Conservation (phyloP, 352 stramenopile species). For the Plasmopara muralis region DNA sequence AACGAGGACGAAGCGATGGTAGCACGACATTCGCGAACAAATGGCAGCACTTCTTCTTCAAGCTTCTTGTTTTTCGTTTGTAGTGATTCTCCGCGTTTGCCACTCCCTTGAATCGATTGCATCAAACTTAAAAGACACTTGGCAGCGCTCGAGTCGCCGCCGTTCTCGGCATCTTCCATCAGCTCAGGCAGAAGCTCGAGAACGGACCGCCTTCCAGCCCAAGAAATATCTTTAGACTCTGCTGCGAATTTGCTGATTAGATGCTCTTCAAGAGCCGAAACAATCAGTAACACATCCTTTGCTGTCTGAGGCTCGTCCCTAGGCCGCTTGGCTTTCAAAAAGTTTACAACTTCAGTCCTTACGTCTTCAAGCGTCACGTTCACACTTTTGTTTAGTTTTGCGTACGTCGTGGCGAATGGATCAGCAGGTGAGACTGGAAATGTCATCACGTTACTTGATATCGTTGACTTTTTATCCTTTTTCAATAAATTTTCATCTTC, state of each 20-base stretch:
- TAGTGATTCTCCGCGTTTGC: neutral
- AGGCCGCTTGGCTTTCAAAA: slow-evolving; percentile 17
- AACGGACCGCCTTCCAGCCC: slow-evolving; percentile 19
- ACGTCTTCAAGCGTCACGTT: slow-evolving; percentile 23
- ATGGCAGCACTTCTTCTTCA: slow-evolving; percentile 21
- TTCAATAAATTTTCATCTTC: slow-evolving; percentile 1
- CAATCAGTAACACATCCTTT: slow-evolving; percentile 30
- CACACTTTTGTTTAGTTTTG: slow-evolving; percentile 12
- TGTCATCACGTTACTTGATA: neutral
- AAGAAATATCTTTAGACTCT: slow-evolving; percentile 7
- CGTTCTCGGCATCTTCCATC: slow-evolving; percentile 4
- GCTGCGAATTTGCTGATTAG: slow-evolving; percentile 17
- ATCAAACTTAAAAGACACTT: slow-evolving; percentile 15
- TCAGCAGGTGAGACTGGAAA: slow-evolving; percentile 22
- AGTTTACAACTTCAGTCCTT: slow-evolving; percentile 25
- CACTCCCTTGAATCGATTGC: neutral
- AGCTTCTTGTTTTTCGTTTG: slow-evolving; percentile 9
- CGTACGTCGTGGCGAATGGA: slow-evolving; percentile 11
- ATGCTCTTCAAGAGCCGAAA: slow-evolving; percentile 35
- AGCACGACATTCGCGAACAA: slow-evolving; percentile 22
- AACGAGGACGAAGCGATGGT: slow-evolving; percentile 20
- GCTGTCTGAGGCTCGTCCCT: slow-evolving; percentile 12
- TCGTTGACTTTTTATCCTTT: neutral
- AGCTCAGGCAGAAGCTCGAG: slow-evolving; percentile 23
- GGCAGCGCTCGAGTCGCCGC: slow-evolving; percentile 1